Conservation (phyloP, 2,329 filamentous ascomycete genomes). For the Aspergillus costaricaensis region DNA sequence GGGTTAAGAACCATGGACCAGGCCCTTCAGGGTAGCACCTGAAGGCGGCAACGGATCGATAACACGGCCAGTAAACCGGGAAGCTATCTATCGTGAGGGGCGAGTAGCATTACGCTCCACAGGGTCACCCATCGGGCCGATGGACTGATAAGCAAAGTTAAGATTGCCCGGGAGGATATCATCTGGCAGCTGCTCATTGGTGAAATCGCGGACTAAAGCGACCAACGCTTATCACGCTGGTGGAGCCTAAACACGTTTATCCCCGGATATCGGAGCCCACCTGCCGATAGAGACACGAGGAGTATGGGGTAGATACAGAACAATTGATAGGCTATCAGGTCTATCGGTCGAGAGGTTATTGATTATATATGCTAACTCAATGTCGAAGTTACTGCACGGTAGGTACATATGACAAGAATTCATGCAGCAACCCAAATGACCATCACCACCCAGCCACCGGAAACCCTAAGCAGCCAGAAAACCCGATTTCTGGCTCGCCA, state of each 20-base stretch:
- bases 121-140: constrained; percentile 11
- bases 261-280: constrained; percentile 8
- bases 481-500: constrained; percentile 50
- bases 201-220: not conserved
- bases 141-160: constrained; percentile 8
- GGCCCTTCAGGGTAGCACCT: not conserved
- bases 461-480: constrained; percentile 25
- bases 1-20: constrained; percentile 2
- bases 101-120: too few relatives aligned
- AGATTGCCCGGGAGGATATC: not conserved
- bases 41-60: not conserved
- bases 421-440: not conserved
- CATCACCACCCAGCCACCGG: not conserved
- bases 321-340: not conserved
- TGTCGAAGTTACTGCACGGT: not conserved
- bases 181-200: not conserved
- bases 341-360: not conserved
- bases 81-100: too few relatives aligned
- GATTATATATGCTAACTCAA: not conserved
- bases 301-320: not conserved
- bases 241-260: not conserved
- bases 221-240: not conserved
- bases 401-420: too few relatives aligned
- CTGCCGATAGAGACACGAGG: not conserved
- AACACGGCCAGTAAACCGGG: constrained; percentile 2